Percentiles rank a stretch among this genome's conserved stretches.
Evolutionary conservation across 306 rosid genomes (phyloP).

Genomic region (Medicago ruthenica): DNA sequence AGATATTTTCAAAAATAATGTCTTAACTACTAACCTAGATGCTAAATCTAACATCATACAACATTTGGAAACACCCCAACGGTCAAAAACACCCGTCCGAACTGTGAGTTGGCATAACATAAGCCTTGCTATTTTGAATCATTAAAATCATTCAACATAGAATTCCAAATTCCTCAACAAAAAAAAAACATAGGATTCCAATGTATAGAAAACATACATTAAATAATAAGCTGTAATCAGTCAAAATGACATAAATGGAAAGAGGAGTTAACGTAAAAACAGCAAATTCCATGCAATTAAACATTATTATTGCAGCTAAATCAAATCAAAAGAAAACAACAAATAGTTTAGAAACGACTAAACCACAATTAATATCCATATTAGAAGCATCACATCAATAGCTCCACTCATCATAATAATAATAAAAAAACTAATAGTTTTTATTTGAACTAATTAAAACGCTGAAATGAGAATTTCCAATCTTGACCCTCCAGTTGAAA

Average conservation of each 20-base stretch:
- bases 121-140: not conserved
- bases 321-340: conserved; percentile 4
- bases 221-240: not conserved
- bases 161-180: too few relatives aligned
- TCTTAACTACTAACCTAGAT: too few relatives aligned
- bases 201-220: not conserved
- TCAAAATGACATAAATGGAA: conserved; percentile 1
- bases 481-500: conserved; percentile 30
- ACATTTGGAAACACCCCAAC: too few relatives aligned
- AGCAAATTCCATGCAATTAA: conserved; percentile 33
- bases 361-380: not conserved
- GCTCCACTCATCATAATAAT: not conserved
- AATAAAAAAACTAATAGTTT: not conserved
- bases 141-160: not conserved
- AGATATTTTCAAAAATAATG: too few relatives aligned
- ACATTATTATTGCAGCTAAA: conserved; percentile 57
- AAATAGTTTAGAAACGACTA: not conserved
- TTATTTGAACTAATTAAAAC: not conserved
- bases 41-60: too few relatives aligned
- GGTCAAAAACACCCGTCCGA: too few relatives aligned
- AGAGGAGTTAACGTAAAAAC: not conserved
- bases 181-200: not conserved
- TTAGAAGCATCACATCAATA: not conserved
- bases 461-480: conserved; percentile 14
- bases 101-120: too few relatives aligned